phyloP scores from a whole-genome alignment of 768 basidiomycete species.

The Bullera alba region DNA sequence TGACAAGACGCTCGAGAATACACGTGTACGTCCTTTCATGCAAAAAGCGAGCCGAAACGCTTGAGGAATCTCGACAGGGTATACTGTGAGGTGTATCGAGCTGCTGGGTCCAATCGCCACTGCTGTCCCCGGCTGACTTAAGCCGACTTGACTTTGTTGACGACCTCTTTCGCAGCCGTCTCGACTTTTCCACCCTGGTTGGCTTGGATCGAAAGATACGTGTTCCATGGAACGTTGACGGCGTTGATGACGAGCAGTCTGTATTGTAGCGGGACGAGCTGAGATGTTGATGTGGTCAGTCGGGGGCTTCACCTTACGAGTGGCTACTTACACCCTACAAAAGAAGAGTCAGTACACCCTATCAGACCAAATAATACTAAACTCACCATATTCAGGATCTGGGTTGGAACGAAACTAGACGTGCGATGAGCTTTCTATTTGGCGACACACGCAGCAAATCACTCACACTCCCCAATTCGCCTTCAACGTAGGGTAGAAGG shows the following conservation, averaged over 20 bases:
- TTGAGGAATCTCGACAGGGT: no score
- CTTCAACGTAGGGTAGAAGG: conserved; percentile 39
- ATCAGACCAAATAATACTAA: neutral
- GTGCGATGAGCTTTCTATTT: conserved; percentile 2
- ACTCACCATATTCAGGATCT: conserved; percentile 40
- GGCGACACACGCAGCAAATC: neutral
- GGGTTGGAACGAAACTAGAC: conserved; percentile 39
- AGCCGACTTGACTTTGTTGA: conserved; percentile 16
- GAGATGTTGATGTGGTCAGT: neutral
- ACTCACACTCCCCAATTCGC: conserved; percentile 42
- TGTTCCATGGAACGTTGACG: conserved; percentile 45
- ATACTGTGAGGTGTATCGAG: no score
- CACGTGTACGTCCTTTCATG: no score
- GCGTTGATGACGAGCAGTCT: conserved; percentile 35
- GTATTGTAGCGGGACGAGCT: conserved; percentile 42
- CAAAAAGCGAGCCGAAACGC: no score
- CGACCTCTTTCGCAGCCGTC: no score
- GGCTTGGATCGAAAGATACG: conserved; percentile 38
- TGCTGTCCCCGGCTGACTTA: no score
- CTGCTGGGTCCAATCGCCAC: no score
- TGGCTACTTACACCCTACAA: neutral
- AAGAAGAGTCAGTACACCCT: neutral
- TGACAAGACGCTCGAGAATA: no score
- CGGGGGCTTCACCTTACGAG: neutral
- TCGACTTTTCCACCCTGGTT: conserved; percentile 17